Percentiles rank a stretch among this genome's conserved stretches.
Conservation (phyloP, 139 green algal genomes). For the Spirogloea muscicola region DNA sequence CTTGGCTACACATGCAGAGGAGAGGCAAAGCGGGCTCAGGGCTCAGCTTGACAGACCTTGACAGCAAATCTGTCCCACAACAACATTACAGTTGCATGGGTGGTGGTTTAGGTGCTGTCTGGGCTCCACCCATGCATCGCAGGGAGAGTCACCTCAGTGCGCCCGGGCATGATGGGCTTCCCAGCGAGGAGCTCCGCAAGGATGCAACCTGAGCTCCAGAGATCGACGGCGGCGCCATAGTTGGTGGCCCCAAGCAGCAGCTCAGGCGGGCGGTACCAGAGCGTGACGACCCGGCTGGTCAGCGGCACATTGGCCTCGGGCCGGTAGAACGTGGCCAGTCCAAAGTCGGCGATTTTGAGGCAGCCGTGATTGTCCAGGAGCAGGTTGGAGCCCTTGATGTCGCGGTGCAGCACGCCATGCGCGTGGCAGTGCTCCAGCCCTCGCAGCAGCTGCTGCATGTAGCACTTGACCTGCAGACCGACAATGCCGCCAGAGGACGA, state of each 20-base stretch:
- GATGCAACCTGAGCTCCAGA: slow-evolving; percentile 86
- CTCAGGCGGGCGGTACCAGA: slow-evolving; percentile 96
- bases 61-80: too few species aligned
- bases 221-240: slow-evolving; percentile 93
- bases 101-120: too few species aligned
- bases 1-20: too few species aligned
- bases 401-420: slow-evolving; percentile 49
- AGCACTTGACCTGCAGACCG: slow-evolving; percentile 45
- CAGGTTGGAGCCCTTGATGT: slow-evolving; percentile 53
- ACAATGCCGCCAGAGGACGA: too few species aligned
- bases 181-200: slow-evolving; percentile 51
- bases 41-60: too few species aligned
- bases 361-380: slow-evolving; percentile 48
- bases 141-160: slow-evolving; percentile 44
- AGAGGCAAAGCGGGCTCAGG: too few species aligned
- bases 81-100: too few species aligned
- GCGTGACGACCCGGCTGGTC: slow-evolving; percentile 79
- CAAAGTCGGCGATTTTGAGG: slow-evolving; percentile 55
- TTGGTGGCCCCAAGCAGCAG: slow-evolving; percentile 91
- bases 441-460: slow-evolving; percentile 44
- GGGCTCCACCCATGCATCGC: too few species aligned
- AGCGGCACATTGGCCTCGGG: slow-evolving; percentile 41
- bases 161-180: slow-evolving; percentile 54
- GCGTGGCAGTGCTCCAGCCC: slow-evolving; percentile 47
- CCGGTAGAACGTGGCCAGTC: slow-evolving; percentile 49